Evolutionary conservation across 352 stramenopile species (phyloP), one percentile per base, ranked within the genome.

Genomic region (Pilasporangium apinafurcum): DNA sequence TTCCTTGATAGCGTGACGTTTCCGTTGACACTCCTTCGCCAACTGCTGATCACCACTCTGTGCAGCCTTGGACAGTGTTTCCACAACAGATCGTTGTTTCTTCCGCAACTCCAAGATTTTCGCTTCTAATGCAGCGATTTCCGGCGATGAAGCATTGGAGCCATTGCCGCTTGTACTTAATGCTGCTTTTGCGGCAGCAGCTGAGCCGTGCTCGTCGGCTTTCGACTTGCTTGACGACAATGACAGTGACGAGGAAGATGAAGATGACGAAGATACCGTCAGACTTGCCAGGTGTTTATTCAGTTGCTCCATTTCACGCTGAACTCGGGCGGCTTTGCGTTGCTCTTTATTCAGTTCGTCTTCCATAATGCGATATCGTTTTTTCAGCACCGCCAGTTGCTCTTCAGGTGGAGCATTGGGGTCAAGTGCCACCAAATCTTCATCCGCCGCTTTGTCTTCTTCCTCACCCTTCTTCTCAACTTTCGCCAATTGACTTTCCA

Each of bases 251-350:
- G 33, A 20, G 3, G 53, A 52, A 3, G 59, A 68, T n/a, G 67
- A 72, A 0, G 65, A 67, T 4, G 64, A 62, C 14, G 62, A 71
- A 21, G 65, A 71, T 16, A 58, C 62, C 5, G 53, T 60, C 10
- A 89, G 38, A 9, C 63, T 76, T 13, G 64, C 53, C 25, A 88
- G 66, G 34, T 91, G 79, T 41, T 83, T 79, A 37, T 77, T 88
- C 32, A 91, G 70, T 54, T 91, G 80, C 32, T 88, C 75, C 75
- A 91, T 89, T 43, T 94, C 82, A 32, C 85, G 82, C 44, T 88
- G 66, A 17, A 94, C 73, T 35, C 77, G 73, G 14, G 59, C 53
- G 22, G 78, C 64, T 42, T 89, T 91, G 36, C 72, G 70, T 51
- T 89, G 77, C 50, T 92, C 77, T 49, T 92, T 92, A 30, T 62